phyloP scores from a whole-genome alignment of 2,329 filamentous ascomycete species.

The Boeremia exigua region DNA sequence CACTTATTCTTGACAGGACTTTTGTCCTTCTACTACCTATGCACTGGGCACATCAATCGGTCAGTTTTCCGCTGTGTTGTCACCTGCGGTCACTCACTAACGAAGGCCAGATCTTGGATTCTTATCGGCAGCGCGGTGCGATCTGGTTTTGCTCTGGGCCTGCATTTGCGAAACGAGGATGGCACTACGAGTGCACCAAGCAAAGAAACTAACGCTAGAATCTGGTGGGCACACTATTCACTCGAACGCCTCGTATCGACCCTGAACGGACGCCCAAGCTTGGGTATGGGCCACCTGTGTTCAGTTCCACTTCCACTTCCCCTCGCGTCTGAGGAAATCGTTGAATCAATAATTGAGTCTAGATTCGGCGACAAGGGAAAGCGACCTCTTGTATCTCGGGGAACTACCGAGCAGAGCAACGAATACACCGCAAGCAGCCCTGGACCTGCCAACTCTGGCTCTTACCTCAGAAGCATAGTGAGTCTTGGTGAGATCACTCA shows the following conservation, averaged over 20 bases:
- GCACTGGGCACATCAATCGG: constrained; percentile 50
- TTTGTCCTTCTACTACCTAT: constrained; percentile 48
- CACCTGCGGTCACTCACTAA: not conserved
- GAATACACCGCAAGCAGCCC: not conserved
- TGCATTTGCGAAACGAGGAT: constrained; percentile 47
- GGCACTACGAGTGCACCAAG: constrained; percentile 26
- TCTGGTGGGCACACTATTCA: constrained; percentile 51
- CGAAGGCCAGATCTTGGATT: constrained; percentile 42
- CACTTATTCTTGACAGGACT: constrained; percentile 25
- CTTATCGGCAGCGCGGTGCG: constrained; percentile 46
- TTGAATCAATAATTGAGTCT: constrained; percentile 24
- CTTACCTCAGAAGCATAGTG: constrained; percentile 25
- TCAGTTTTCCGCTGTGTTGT: constrained; percentile 23
- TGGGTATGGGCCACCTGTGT: constrained; percentile 35
- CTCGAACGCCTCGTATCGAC: constrained; percentile 45
- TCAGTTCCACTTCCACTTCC: constrained; percentile 43
- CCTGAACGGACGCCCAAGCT: constrained; percentile 48
- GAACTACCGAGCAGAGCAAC: not conserved
- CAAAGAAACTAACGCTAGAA: constrained; percentile 44
- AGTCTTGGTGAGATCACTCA: constrained; percentile 39
- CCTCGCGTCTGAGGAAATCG: constrained; percentile 32
- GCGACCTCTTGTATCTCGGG: not conserved
- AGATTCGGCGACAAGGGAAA: constrained; percentile 13
- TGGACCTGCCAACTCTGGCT: constrained; percentile 28
- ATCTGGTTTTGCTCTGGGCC: constrained; percentile 43